phyloP scores from a whole-genome alignment of 352 stramenopile species.

The Phytopythium sindhum region DNA sequence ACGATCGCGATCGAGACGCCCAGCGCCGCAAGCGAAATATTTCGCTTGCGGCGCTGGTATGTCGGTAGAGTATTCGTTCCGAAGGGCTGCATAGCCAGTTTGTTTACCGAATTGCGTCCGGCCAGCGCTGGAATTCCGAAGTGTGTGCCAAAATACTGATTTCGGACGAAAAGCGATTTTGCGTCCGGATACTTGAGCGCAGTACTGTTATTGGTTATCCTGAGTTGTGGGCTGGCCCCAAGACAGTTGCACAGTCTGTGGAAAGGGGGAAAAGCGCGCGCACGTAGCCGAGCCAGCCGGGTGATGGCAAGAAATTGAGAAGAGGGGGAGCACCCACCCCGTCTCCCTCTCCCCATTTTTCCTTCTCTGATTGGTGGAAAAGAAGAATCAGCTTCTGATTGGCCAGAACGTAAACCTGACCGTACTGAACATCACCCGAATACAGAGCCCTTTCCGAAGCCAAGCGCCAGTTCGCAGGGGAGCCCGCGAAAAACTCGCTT shows the following conservation, averaged over 20 bases:
- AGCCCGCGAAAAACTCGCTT: background rate
- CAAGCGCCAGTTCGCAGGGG: slow-evolving; percentile 2
- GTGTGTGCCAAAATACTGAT: background rate
- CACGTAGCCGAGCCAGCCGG: background rate
- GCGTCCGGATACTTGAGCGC: background rate
- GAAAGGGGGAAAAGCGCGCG: background rate
- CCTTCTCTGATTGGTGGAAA: background rate
- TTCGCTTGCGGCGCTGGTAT: too few species aligned
- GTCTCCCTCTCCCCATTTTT: background rate
- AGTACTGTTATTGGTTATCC: background rate
- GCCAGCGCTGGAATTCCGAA: too few species aligned
- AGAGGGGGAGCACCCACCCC: background rate
- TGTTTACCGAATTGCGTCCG: background rate
- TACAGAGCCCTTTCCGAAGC: background rate
- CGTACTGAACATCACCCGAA: background rate
- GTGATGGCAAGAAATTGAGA: background rate
- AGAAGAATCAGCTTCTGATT: slow-evolving; percentile 5
- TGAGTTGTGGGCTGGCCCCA: background rate
- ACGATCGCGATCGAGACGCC: too few species aligned
- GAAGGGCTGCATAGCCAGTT: too few species aligned
- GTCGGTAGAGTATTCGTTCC: too few species aligned
- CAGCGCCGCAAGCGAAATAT: background rate
- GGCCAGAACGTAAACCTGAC: background rate
- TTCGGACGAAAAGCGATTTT: background rate
- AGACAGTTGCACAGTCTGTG: background rate